A percentile compares a stretch with the other conserved stretches of the same genome.
These are phyloP conservation scores for Penicillium daleae DNA, from an alignment of 495 filamentous ascomycete species.

Conservation along the genomic window DNA sequence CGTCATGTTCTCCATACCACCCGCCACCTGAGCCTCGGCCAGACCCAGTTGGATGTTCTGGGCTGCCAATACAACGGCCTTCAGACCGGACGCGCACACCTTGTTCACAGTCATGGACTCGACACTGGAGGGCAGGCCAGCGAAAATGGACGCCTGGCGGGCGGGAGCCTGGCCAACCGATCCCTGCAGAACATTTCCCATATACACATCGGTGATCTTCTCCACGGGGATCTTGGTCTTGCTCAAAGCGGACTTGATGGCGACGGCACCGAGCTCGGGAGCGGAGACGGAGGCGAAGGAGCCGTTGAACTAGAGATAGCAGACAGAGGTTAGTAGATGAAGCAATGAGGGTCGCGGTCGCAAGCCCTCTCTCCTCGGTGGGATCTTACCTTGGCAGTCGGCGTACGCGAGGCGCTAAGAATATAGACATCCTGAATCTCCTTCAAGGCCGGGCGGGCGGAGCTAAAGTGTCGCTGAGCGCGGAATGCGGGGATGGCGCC, in stretches of 20 bases:
- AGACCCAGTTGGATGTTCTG: conserved; percentile 92
- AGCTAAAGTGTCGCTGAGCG: conserved; percentile 68
- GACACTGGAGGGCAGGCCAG: conserved; percentile 75
- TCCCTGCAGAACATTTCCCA: conserved; percentile 94
- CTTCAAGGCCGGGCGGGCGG: conserved; percentile 57
- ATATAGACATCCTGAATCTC: conserved; percentile 92
- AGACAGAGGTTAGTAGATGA: background rate
- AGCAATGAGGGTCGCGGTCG: background rate
- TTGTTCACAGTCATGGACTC: conserved; percentile 96
- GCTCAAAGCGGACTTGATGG: conserved; percentile 84
- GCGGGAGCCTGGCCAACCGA: conserved; percentile 87
- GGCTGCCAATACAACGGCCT: conserved; percentile 86
- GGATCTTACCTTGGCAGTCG: conserved; percentile 73
- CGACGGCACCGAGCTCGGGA: conserved; percentile 80
- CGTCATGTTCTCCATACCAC: conserved; percentile 98
- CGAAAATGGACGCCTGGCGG: conserved; percentile 85
- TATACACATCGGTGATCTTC: conserved; percentile 87
- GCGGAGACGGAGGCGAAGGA: conserved; percentile 81
- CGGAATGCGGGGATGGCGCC: conserved; percentile 47
- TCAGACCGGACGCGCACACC: conserved; percentile 93
- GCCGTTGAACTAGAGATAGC: conserved; percentile 78
- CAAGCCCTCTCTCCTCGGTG: background rate
- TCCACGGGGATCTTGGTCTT: conserved; percentile 79
- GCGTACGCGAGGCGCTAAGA: conserved; percentile 82
- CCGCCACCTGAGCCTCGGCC: conserved; percentile 83